Evolutionary conservation across 768 basidiomycete species (phyloP).

Genomic region (Suillus decipiens): DNA sequence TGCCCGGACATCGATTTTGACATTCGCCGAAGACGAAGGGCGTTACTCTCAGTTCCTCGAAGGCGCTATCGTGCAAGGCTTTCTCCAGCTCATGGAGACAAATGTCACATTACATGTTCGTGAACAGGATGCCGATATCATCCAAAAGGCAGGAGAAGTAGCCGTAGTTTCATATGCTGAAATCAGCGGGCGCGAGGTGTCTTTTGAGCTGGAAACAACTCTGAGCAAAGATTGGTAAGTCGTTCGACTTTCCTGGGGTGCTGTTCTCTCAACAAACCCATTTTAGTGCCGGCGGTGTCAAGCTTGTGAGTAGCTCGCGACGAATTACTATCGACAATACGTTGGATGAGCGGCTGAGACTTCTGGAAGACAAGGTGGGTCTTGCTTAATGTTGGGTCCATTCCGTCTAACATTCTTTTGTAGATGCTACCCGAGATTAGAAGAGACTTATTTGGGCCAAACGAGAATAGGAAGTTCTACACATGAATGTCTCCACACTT

Average conservation of each 20-base stretch:
- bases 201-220: conserved; percentile 58
- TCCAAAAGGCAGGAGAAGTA: conserved; percentile 60
- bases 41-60: conserved; percentile 84
- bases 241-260: neutral
- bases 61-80: conserved; percentile 82
- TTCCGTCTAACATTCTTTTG: conserved; percentile 8
- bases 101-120: conserved; percentile 67
- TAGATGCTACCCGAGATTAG: conserved; percentile 98
- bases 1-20: conserved; percentile 62
- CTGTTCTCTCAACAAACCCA: neutral
- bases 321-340: conserved; percentile 95
- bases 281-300: conserved; percentile 81
- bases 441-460: conserved; percentile 83
- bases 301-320: conserved; percentile 66
- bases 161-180: conserved; percentile 73
- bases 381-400: neutral
- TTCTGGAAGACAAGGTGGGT: conserved; percentile 87
- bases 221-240: conserved; percentile 71
- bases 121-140: conserved; percentile 61
- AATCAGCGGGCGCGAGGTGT: conserved; percentile 69
- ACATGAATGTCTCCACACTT: conserved; percentile 41
- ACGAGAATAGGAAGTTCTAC: conserved; percentile 92
- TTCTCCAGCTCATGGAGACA: conserved; percentile 80
- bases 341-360: conserved; percentile 83
- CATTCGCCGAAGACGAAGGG: conserved; percentile 62